Base-by-base conservation (phyloP, 345 rosid species). In the Camelina neglecta region DNA sequence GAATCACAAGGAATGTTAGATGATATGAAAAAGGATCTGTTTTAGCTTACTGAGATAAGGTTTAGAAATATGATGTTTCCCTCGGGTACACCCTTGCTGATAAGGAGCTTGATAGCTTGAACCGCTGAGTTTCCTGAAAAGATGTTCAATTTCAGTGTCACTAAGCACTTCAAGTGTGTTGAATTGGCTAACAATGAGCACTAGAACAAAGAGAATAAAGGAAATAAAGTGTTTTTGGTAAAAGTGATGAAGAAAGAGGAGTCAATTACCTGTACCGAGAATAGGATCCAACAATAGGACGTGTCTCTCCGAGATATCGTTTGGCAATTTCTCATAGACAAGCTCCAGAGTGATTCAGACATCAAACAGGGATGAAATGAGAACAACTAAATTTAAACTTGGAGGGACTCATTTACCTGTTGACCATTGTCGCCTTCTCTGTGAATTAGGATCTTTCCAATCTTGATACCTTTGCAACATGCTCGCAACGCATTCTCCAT, bases 401-500 rank as follows among this genome's bases (percentile, higher is more conserved):
- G 60, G 74, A 33, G 42, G 10, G 75, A 61, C 49, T 44, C 64
- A 44, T 64, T 65, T 69, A 95, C 99, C 81, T 95, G 90, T 81
- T 95, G 96, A 65, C 99, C 99, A 36, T 95, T 89, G 85, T 95
- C 97, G 3, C 97, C 98, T 87, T 92, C 99, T 71, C 99, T 86
- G 69, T 95, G 99, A 79, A 95, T 95, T 41, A 95, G 89, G 65
- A 95, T 92, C 83, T 92, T 95, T 76, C 97, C 99, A 11, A 95
- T 88, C 81, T 95, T 95, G 85, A 95, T 92, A 59, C 97, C 97
- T 83, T 95, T 95, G 82, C 98, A 95, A 75, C 99, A 95, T 33
- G 99, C 99, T 61, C 99, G 88, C 79, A 92, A 78, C 55, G 99
- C 99, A 77, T 95, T 95, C 80, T 95, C 97, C 99, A 95, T 95